Base-by-base conservation (phyloP, 148 eudicot species). In the Agrostemma githago region DNA sequence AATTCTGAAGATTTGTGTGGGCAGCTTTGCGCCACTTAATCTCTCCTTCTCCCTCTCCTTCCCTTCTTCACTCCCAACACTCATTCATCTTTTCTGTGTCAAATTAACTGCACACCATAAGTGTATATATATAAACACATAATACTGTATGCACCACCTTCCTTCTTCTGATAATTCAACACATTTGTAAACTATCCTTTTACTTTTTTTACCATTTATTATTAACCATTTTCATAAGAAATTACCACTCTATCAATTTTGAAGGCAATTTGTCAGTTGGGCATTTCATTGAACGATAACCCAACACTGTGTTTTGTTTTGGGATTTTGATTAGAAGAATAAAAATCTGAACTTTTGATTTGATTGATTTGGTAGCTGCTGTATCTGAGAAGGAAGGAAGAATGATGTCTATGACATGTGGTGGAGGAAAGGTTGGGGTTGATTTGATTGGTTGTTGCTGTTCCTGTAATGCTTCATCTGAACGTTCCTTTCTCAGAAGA, bases 321-420 rank as follows among this genome's bases (percentile, higher is more conserved):
- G 85, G 87, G 82, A 68, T 82, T 72, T 86, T 44, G 44, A 20
- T 8, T 26, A 26, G 39, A 38, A 71, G 38, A n/a, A 51, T 51
- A 11, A 51, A 51, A 51, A 51, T 59, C 40, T 66, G 51, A 62
- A 76, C 42, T 51, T 43, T 43, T 43, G 34, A 26, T 74, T 85
- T 78, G 58, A 48, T 41, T 68, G 14, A 66, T 66, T 77, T 77
- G 3, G 41, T 17, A 69, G 72, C 14, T 58, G 77, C 80, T 68
- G 43, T 68, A 17, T 21, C 78, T 26, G 34, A 26, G 34, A 26
- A 26, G 34, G 34, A 26, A 26, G 34, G 34, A 26, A 84, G 61
- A 81, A 93, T 90, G 98, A 84, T 86, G 87, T 81, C 90, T 57
- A 81, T 90, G 83, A 85, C 87, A 43, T 86, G 88, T 82, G 81